phyloP scores from a whole-genome alignment of 139 green algal genomes.

The Spirogloea muscicola region DNA sequence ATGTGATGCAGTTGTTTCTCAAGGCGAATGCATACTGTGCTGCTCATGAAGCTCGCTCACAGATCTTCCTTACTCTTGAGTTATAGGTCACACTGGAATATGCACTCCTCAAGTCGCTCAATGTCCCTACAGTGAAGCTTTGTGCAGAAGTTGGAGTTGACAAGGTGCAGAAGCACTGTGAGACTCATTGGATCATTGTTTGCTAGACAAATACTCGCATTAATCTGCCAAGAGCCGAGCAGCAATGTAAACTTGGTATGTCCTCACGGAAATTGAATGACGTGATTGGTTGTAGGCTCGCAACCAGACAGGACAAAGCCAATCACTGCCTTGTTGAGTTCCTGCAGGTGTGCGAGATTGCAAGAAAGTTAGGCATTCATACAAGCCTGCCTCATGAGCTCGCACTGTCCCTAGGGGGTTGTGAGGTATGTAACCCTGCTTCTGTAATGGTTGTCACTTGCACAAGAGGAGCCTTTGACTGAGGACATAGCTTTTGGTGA shows the following conservation, averaged over 20 bases:
- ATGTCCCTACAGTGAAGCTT: slow-evolving; percentile 60
- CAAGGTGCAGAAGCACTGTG: no score
- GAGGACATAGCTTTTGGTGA: no score
- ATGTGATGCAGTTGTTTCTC: neutral
- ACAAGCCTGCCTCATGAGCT: slow-evolving; percentile 42
- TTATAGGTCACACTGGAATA: slow-evolving; percentile 47
- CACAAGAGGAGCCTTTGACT: no score
- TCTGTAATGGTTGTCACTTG: no score
- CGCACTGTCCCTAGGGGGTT: slow-evolving; percentile 52
- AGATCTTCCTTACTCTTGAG: no score
- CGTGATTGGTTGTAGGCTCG: neutral
- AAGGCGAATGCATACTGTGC: no score
- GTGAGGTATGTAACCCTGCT: slow-evolving; percentile 37
- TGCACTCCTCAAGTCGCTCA: slow-evolving; percentile 51
- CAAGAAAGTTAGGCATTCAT: slow-evolving; percentile 44
- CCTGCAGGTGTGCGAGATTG: slow-evolving; percentile 35
- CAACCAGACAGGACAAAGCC: neutral
- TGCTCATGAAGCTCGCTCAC: no score
- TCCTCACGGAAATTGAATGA: no score
- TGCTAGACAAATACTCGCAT: no score
- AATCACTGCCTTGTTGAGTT: neutral
- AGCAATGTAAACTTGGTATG: no score
- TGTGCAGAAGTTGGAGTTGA: slow-evolving; percentile 49
- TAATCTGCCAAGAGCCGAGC: no score
- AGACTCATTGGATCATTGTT: no score